Base-by-base conservation (phyloP, 345 rosid species). In the Firmiana major region DNA sequence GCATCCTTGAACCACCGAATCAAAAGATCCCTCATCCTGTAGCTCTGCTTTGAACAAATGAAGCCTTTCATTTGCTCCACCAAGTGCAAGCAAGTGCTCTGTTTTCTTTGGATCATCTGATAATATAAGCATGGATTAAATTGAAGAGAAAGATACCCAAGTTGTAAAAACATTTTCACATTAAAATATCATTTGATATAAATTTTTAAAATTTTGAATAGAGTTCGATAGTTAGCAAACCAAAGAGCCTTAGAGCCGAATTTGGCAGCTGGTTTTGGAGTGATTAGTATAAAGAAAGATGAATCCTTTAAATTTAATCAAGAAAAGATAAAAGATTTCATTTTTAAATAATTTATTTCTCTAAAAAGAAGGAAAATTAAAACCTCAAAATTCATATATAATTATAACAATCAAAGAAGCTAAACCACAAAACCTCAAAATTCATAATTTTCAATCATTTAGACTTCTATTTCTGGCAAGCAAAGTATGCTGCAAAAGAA, bases 1-100 rank as follows among this genome's bases (percentile, higher is more conserved):
- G 70, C 87, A 84, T 40, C 81, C 87, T 22, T 76, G 76, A 48
- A 83, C 63, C 7, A 42, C 77, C 15, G 79, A 59, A 67, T 80
- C 85, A 38, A 86, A 84, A 17, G 84, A 43, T 34, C 87, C 87
- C 40, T 80, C 84, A 40, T 80, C 83, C 66, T 70, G 22, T 40
- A 84, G 79, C 43, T 74, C 73, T 11, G 82, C 85, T 46, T 78
- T 73, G 74, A 78, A 69, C 11, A 83, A 65, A 34, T 71, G 76
- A 53, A 85, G 81, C 19, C 83, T 77, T 66, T 85, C 81, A 63
- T 80, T 76, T 22, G 85, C 85, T 59, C 88, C 88, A 59, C 77
- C 84, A 17, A 85, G 86, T 6, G 81, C 76, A 68, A 24, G 65
- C 42, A 81, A 74, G 77, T 86, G 83, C 36, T 72, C 57, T 11